Evolutionary conservation across 345 rosid species (phyloP), one percentile per base, ranked within the genome.

Genomic region (Garcia nutans): DNA sequence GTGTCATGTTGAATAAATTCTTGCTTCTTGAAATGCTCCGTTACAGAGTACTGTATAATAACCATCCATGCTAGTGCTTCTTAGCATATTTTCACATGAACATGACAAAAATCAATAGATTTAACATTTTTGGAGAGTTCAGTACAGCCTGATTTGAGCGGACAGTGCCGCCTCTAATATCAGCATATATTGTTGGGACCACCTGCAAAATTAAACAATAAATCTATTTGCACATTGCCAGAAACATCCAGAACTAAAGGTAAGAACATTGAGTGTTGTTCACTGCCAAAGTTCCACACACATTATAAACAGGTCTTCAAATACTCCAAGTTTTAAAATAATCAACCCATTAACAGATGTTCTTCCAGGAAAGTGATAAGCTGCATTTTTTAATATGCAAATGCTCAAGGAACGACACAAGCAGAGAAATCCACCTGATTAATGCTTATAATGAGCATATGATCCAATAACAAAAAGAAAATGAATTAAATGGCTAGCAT

Each of bases 151-250:
- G 78, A 79, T 68, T 68, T 58, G 74, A 80, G 66, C 58, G 65
- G 17, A 70, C 70, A 45, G 67, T 49, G 50, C 83, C 89, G 61
- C 99, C 91, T 68, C 78, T 85, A 60, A 90, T 87, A 86, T 89
- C 88, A 58, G 92, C 91, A 85, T 96, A 96, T 65, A 91, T 86
- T 24, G 98, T 92, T 37, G 98, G 99, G 62, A 93, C 99, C 78
- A 93, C 99, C 99, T 94, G 87, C 75, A 44, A 65, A 68, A 56
- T 60, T 42, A 67, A 68, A 62, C 17, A 23, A 67, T 56, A 57
- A 45, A 20, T 75, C 24, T n/a, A 26, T 77, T 50, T 33, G 19
- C 70, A 69, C 41, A 75, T 75, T 23, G 65, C 41, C 26, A 28
- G 68, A 16, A 13, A 24, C 37, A 58, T 28, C 6, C 2, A 58